Percentiles rank a stretch among this genome's conserved stretches.
Conservation (phyloP, 2,329 filamentous ascomycete species). For the Ophiostoma montium region DNA sequence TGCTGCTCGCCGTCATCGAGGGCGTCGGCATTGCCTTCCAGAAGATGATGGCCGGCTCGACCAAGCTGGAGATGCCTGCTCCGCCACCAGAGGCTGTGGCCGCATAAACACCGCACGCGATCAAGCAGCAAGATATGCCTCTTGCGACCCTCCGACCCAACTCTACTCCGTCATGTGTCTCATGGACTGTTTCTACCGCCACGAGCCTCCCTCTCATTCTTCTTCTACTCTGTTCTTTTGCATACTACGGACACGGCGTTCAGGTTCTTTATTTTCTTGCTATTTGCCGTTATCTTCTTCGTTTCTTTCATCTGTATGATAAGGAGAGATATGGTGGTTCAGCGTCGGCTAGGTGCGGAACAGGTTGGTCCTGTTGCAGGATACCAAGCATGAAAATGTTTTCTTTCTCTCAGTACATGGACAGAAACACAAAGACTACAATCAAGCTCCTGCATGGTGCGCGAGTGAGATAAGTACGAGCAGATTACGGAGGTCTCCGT, state of each 20-base stretch:
- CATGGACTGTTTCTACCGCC: neutral
- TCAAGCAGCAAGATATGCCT: neutral
- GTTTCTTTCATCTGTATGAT: neutral
- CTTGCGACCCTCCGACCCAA: neutral
- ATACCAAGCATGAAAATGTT: neutral
- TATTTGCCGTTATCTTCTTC: neutral
- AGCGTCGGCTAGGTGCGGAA: neutral
- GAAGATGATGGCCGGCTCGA: slow-evolving; percentile 84
- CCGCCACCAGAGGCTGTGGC: neutral
- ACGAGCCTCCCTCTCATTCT: neutral
- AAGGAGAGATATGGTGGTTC: neutral
- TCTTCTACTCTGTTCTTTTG: neutral
- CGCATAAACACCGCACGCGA: neutral
- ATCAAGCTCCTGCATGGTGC: no score
- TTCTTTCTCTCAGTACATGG: neutral
- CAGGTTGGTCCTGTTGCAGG: neutral
- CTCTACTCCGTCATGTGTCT: neutral
- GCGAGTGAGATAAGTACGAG: no score
- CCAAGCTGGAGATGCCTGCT: slow-evolving; percentile 48
- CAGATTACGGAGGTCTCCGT: no score
- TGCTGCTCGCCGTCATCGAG: slow-evolving; percentile 90
- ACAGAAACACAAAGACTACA: neutral
- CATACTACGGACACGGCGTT: slow-evolving; percentile 1
- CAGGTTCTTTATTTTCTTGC: neutral
- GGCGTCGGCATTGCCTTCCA: slow-evolving; percentile 93